Evolutionary conservation across 2,329 filamentous ascomycete species (phyloP), one percentile per base, ranked within the genome.

Genomic region (Alternaria novae-zelandiae): DNA sequence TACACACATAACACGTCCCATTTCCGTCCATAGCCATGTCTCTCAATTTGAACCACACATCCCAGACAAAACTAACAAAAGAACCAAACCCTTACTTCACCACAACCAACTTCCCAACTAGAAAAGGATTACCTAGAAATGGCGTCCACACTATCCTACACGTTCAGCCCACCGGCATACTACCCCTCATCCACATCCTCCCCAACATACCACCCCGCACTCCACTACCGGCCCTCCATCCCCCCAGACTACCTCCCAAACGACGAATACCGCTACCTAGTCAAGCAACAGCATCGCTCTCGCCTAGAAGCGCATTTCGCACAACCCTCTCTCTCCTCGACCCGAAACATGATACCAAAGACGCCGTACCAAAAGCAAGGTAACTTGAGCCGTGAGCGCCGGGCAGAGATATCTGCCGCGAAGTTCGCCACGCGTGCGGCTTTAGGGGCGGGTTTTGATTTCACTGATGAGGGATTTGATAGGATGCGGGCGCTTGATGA

Each of bases 381-480:
- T 12, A 58, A 54, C 28, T 30, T 70, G 1, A 23, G 28, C 1
- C 58, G 25, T 5, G 26, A 54, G 8, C 44, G 63, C 2, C 68
- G 69, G 6, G 8, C 57, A 0, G 41, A 49, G 8, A 58, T 59
- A 10, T 72, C 71, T 4, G 43, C 68, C 51, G 47, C 62, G 1
- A 46, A 54, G 21, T 57, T 61, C 6, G 70, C 65, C 1, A 72
- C 68, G 5, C 66, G 71, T 7, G 43, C 51, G 9, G 68, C 66
- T 2, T 32, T 71, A 1, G 64, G 66, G 8, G 6, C 54, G 6
- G 62, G 36, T 12, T 69, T 68, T 26, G 57, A 65, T 12, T 67
- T 67, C 21, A 50, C 51, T 10, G 45, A 64, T 26, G 57, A 63
- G 3, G 46, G 43, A 5, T 63, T 53, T 17, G 28, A 41, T 4